Evolutionary conservation across 495 filamentous ascomycete species (phyloP).

Genomic region (Tuber magnatum): DNA sequence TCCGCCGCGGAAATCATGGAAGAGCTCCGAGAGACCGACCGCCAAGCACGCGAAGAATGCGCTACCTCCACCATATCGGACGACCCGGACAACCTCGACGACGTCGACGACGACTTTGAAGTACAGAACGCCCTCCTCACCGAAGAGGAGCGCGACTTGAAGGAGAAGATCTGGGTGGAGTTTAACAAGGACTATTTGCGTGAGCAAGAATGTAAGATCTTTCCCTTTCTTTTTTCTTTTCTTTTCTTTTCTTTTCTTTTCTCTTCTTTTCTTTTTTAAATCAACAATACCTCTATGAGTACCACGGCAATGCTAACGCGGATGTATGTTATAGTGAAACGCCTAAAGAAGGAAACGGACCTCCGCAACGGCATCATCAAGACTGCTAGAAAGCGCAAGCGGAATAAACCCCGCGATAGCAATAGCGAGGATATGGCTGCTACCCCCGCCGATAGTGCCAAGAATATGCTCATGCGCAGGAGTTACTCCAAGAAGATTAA

Average conservation of each 20-base stretch:
- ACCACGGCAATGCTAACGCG: conserved; percentile 31
- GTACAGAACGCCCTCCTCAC: conserved; percentile 68
- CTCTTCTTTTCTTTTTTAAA: too few species aligned
- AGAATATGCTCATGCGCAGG: conserved; percentile 63
- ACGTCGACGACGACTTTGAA: conserved; percentile 83
- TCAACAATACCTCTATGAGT: too few species aligned
- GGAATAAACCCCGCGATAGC: conserved; percentile 53
- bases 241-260: too few species aligned
- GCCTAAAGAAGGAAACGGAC: conserved; percentile 49
- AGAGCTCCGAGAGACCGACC: conserved; percentile 30
- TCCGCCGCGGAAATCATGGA: conserved; percentile 27
- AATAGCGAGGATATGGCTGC: conserved; percentile 53
- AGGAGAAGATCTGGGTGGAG: conserved; percentile 87
- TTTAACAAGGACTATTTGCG: conserved; percentile 87
- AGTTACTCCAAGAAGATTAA: conserved; percentile 76
- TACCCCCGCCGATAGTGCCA: conserved; percentile 63
- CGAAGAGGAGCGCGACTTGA: conserved; percentile 61
- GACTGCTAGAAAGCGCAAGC: conserved; percentile 46
- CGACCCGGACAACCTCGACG: conserved; percentile 43
- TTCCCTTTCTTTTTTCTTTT: too few species aligned
- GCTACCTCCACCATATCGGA: conserved; percentile 22
- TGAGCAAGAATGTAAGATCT: conserved; percentile 66
- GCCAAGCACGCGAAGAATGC: conserved; percentile 23
- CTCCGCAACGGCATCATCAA: conserved; percentile 54
- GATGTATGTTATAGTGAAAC: conserved; percentile 47